A percentile compares a stretch with the other conserved stretches of the same genome.
phyloP scores from a whole-genome alignment of 1,139 yeast species.

The Arxiozyma telluris region DNA sequence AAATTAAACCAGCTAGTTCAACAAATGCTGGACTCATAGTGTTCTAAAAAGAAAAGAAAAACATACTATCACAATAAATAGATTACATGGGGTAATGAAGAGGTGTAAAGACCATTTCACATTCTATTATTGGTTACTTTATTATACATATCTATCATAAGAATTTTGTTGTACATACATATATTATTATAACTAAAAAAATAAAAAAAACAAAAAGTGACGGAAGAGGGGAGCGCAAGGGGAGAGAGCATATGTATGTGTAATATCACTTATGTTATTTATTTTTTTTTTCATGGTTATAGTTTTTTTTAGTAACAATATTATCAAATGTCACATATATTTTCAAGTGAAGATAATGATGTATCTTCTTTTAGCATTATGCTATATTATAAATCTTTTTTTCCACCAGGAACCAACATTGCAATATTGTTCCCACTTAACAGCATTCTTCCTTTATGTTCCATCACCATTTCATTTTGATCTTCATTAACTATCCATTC shows the following conservation, averaged over 20 bases:
- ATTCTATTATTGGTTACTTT: too few species aligned
- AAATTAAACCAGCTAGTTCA: constrained; percentile 18
- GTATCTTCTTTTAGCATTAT: not conserved
- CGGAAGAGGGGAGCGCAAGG: too few species aligned
- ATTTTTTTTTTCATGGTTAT: too few species aligned
- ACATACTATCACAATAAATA: too few species aligned
- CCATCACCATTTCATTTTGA: constrained; percentile 37
- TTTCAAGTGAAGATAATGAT: too few species aligned
- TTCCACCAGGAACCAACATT: constrained; percentile 57
- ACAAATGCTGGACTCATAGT: not conserved
- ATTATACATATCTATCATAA: not conserved
- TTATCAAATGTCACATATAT: too few species aligned
- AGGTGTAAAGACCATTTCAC: too few species aligned
- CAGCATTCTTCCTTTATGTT: constrained; percentile 47
- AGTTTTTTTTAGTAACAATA: too few species aligned
- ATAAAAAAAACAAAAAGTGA: not conserved
- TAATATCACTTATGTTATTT: too few species aligned
- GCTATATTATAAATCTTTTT: constrained; percentile 9
- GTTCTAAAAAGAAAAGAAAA: too few species aligned
- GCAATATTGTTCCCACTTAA: constrained; percentile 84
- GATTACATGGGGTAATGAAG: not conserved
- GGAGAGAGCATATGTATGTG: not conserved
- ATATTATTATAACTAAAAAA: too few species aligned
- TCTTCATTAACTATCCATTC: constrained; percentile 37
- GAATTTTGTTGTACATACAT: too few species aligned